Conservation (phyloP, 1,284 basidiomycete species). For the Ganoderma boninense region DNA sequence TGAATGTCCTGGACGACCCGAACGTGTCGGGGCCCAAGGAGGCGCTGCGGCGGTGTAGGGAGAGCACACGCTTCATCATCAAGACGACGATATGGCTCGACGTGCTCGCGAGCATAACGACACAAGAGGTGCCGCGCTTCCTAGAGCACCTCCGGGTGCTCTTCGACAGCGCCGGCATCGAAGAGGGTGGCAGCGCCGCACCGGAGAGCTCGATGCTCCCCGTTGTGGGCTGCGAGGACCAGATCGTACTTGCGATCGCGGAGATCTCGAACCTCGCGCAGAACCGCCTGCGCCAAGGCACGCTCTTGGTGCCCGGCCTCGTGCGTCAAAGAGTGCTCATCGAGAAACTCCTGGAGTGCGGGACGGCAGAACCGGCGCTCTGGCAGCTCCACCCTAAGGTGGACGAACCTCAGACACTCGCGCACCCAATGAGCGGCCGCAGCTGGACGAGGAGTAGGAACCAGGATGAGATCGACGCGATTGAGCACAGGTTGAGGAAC, state of each 20-base stretch:
- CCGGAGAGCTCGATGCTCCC: constrained; percentile 69
- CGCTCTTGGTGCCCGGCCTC: constrained; percentile 65
- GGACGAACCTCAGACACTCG: constrained; percentile 31
- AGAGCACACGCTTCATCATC: constrained; percentile 71
- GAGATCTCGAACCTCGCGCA: constrained; percentile 72
- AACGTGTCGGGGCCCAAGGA: constrained; percentile 49
- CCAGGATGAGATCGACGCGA: constrained; percentile 5
- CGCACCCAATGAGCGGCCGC: constrained; percentile 8
- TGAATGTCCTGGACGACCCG: constrained; percentile 50
- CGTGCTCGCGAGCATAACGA: constrained; percentile 79
- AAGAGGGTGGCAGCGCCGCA: constrained; percentile 31
- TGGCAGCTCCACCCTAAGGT: constrained; percentile 28
- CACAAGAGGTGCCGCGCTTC: constrained; percentile 64
- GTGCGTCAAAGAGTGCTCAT: constrained; percentile 61
- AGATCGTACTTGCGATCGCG: constrained; percentile 78
- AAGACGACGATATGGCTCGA: constrained; percentile 89
- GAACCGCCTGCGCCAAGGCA: constrained; percentile 44
- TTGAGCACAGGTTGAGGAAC: constrained; percentile 50
- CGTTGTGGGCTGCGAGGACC: constrained; percentile 87
- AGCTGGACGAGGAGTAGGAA: neutral
- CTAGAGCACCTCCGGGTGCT: constrained; percentile 63
- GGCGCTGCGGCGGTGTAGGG: constrained; percentile 54
- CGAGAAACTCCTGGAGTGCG: constrained; percentile 50
- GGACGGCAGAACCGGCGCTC: constrained; percentile 26
- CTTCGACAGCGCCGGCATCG: constrained; percentile 56